Evolutionary conservation across 2,329 filamentous ascomycete genomes (phyloP), one percentile per base, ranked within the genome.

Genomic region (Didymosphaeria variabile): DNA sequence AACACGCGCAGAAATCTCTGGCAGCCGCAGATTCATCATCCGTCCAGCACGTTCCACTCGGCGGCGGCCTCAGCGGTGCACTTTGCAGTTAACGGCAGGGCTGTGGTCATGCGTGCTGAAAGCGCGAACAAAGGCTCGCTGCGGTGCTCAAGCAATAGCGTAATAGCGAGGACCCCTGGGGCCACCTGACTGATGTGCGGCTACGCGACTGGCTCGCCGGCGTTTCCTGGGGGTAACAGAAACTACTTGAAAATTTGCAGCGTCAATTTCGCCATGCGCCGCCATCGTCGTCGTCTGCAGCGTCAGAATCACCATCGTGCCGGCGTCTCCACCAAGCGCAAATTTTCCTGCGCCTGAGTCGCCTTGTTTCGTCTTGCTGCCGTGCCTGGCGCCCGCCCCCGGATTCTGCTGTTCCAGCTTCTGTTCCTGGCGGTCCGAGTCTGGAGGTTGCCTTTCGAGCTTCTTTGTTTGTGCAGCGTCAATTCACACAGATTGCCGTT

Each of bases 11-110:
- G 47, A 53, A 54, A 31, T 59, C 50, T 51, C 45, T 40, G 9
- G n/a, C 32, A 67, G 66, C 8, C 23, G 26, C 38, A 32, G 38
- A 55, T 44, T 55, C 52, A 55, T 44, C 52, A 55, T 55, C 38
- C 52, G 26, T 10, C 15, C 52, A 45, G 52, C 52, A 55, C 52
- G 38, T 32, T 45, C 52, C 52, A 32, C 40, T 44, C 65, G 61
- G 60, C 60, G 61, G 26, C 26, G 26, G 26, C 26, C 26, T 29
- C 26, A 29, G 26, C 26, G 26, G 26, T 64, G 67, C 69, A 73
- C 78, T 77, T 79, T 80, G 75, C 78, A 79, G 78, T 79, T 80
- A 80, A 79, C 76, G 76, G 77, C 76, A 79, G 68, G 65, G 57
- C 54, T 57, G 58, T 63, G 72, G 75, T 78, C 75, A 77, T 75